Evolutionary conservation across 345 rosid genomes (phyloP), one percentile per base, ranked within the genome.

Genomic region (Raphanus raphanistrum): DNA sequence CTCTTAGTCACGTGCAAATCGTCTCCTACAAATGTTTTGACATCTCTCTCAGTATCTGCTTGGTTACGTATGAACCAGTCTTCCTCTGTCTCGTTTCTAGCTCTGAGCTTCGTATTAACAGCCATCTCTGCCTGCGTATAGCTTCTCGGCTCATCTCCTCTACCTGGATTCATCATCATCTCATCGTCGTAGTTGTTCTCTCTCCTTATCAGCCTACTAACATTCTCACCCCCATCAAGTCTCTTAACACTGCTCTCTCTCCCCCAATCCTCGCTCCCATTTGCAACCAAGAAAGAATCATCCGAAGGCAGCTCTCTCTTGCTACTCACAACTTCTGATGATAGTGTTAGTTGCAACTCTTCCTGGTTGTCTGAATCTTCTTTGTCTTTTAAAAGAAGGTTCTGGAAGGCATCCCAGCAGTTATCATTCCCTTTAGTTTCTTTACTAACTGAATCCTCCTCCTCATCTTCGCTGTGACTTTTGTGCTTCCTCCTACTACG

Each of bases 381-480:
- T 65, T 82, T 84, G 29, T 89, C 95, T 64, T 84, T 84, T 84
- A 92, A 54, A 54, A 95, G 90, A 71, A 95, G 92, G 82, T 71
- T 91, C 77, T 95, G 96, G 79, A 95, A 95, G 71, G 96, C 86
- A 84, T 85, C 88, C 99, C 99, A 95, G 55, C 99, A 95, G 55
- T 81, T 83, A 66, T 86, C 88, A 65, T 84, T 85, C 76, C 84
- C 80, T 6, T 81, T 85, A 27, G 72, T 87, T 65, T 76, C 88
- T 59, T 81, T 86, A 3, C 70, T 75, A 77, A 78, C 81, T n/a
- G 61, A 80, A 58, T 83, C 85, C 64, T 82, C 85, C 64, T 82
- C 85, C 65, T 81, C 84, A 59, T 64, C 84, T 6, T 78, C 81
- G 2, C 66, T 68, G 80, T 29, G 68, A 12, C 73, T 84, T 57